Evolutionary conservation across 2,329 filamentous ascomycete genomes (phyloP).

Genomic region (Monosporascus sp.): DNA sequence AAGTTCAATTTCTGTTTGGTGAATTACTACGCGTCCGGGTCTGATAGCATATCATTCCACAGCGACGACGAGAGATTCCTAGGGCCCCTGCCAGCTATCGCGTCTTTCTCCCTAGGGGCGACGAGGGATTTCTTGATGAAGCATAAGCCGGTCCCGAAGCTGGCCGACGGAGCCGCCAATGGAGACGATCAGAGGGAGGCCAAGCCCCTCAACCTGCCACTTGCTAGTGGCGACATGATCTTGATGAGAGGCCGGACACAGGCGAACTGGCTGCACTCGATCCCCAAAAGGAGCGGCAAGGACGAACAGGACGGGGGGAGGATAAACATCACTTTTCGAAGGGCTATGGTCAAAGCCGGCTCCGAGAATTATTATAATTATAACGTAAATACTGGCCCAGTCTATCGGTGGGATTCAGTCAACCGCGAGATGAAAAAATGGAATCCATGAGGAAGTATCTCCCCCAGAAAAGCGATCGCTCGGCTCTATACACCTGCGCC

Average conservation of each 20-base stretch:
- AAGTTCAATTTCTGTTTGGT: conserved; percentile 75
- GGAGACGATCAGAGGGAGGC: conserved; percentile 10
- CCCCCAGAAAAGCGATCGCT: neutral
- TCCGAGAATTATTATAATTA: conserved; percentile 84
- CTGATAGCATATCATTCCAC: conserved; percentile 74
- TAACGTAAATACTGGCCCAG: conserved; percentile 66
- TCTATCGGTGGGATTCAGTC: conserved; percentile 62
- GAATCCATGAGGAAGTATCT: conserved; percentile 20
- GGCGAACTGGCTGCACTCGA: conserved; percentile 69
- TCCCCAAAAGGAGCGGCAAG: conserved; percentile 67
- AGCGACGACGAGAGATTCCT: conserved; percentile 77
- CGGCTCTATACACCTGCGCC: conserved; percentile 1
- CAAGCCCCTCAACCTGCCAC: conserved; percentile 43
- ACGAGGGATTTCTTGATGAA: conserved; percentile 73
- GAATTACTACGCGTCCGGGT: conserved; percentile 75
- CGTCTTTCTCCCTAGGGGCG: conserved; percentile 68
- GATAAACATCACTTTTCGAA: conserved; percentile 75
- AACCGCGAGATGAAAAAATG: conserved; percentile 44
- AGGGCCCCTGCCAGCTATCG: conserved; percentile 63
- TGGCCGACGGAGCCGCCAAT: conserved; percentile 19
- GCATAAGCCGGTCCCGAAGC: conserved; percentile 56
- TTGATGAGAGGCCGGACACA: conserved; percentile 75
- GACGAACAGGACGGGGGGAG: conserved; percentile 57
- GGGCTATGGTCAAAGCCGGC: conserved; percentile 63
- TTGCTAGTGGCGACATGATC: conserved; percentile 71